Percentiles rank a stretch among this genome's conserved stretches.
These are phyloP conservation scores for Exophiala sp. DNA, from an alignment of 2,329 filamentous ascomycete species.

Conservation along the genomic window DNA sequence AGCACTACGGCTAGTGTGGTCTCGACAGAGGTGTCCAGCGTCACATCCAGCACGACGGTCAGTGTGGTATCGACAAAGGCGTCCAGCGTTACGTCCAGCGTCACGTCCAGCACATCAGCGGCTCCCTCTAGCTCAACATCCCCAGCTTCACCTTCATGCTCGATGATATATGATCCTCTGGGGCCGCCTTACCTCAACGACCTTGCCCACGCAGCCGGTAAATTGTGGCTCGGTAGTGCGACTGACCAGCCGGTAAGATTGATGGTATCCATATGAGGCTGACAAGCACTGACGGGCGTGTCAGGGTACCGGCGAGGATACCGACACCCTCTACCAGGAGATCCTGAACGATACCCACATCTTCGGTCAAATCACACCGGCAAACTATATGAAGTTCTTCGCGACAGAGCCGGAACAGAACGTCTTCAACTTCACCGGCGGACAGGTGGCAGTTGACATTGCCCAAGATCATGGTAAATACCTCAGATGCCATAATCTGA, in stretches of 20 bases:
- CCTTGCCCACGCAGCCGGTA: slow-evolving; percentile 54
- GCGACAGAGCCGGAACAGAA: slow-evolving; percentile 55
- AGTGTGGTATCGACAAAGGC: not conserved
- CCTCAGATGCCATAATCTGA: slow-evolving; percentile 61
- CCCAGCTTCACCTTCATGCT: slow-evolving; percentile 7
- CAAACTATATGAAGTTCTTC: slow-evolving; percentile 56
- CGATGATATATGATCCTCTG: slow-evolving; percentile 13
- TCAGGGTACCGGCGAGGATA: slow-evolving; percentile 38
- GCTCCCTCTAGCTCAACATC: slow-evolving; percentile 3
- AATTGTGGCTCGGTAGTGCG: slow-evolving; percentile 56
- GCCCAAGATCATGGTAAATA: slow-evolving; percentile 43
- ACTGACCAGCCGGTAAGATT: slow-evolving; percentile 49
- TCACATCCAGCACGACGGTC: not conserved
- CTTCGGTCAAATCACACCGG: slow-evolving; percentile 64
- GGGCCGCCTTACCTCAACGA: slow-evolving; percentile 46
- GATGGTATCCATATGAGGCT: slow-evolving; percentile 13
- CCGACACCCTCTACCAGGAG: slow-evolving; percentile 53
- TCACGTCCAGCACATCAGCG: not conserved
- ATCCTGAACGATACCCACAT: slow-evolving; percentile 55
- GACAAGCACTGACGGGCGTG: not conserved
- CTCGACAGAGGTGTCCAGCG: too few species aligned
- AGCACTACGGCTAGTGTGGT: too few species aligned
- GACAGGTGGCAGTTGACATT: slow-evolving; percentile 48
- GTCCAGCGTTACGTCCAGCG: not conserved
- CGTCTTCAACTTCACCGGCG: slow-evolving; percentile 57